Conservation (phyloP, 257 asterid genomes). For the Fraxinus cuspidata region DNA sequence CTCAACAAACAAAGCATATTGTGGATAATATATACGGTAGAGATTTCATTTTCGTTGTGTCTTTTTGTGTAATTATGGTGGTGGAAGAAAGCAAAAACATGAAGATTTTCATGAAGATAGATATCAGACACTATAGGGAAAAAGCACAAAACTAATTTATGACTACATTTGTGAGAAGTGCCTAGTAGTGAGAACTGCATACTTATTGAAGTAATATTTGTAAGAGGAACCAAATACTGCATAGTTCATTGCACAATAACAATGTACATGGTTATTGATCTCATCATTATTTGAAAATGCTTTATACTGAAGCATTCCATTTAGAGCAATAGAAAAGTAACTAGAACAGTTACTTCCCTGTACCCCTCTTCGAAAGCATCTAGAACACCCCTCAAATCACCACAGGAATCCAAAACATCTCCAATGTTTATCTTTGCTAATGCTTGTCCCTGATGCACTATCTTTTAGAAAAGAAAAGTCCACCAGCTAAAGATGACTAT, state of each 20-base stretch:
- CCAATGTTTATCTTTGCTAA: constrained; percentile 82
- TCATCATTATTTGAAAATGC: constrained; percentile 5
- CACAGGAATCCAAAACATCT: constrained; percentile 66
- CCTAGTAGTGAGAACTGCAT: neutral
- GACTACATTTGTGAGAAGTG: constrained; percentile 1
- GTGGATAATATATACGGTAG: neutral
- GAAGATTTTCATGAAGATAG: neutral
- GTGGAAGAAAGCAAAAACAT: neutral
- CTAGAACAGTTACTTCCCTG: constrained; percentile 49
- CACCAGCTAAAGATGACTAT: constrained; percentile 12
- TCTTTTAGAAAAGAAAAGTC: constrained; percentile 18
- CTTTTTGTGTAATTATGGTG: neutral
- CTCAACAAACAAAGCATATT: constrained; percentile 11
- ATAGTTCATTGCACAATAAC: neutral
- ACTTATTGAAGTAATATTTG: neutral
- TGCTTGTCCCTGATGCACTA: constrained; percentile 82
- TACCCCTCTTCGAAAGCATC: constrained; percentile 75
- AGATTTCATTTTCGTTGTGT: neutral
- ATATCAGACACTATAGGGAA: neutral
- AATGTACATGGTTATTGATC: constrained; percentile 10
- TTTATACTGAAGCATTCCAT: neutral
- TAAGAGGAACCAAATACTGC: neutral
- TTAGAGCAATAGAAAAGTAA: constrained; percentile 8
- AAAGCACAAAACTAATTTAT: constrained; percentile 1
- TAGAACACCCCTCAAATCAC: constrained; percentile 71